Percentiles rank a stretch among this genome's conserved stretches.
These are phyloP conservation scores for Neurospora sp. DNA, from an alignment of 495 filamentous ascomycete species.

Conservation along the genomic window DNA sequence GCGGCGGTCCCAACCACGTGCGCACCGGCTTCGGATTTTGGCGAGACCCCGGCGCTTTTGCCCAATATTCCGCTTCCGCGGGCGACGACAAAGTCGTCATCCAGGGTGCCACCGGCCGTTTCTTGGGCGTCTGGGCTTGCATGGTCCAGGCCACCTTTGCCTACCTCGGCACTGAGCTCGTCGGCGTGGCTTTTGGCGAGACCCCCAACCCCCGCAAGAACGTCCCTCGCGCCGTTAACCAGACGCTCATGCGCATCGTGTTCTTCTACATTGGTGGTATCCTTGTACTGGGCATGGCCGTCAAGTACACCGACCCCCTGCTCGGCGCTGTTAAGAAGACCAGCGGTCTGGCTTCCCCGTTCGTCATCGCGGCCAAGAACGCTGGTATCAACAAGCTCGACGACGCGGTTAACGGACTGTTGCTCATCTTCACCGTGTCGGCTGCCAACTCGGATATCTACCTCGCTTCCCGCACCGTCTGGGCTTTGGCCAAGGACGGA, in stretches of 20 bases:
- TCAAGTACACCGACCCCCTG: slow-evolving; percentile 51
- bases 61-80: slow-evolving; percentile 33
- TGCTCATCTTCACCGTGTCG: slow-evolving; percentile 70
- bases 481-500: slow-evolving; percentile 64
- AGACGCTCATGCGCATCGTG: slow-evolving; percentile 64
- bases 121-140: slow-evolving; percentile 69
- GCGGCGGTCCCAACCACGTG: slow-evolving; percentile 63
- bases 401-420: slow-evolving; percentile 68
- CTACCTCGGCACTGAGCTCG: slow-evolving; percentile 76
- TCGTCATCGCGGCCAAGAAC: slow-evolving; percentile 51
- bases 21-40: slow-evolving; percentile 69
- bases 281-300: slow-evolving; percentile 61
- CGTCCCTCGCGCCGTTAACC: slow-evolving; percentile 59
- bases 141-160: slow-evolving; percentile 74
- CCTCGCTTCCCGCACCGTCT: slow-evolving; percentile 75
- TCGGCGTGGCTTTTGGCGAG: slow-evolving; percentile 72
- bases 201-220: slow-evolving; percentile 70
- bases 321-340: slow-evolving; percentile 40
- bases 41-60: slow-evolving; percentile 67
- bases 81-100: slow-evolving; percentile 3
- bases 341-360: slow-evolving; percentile 51
- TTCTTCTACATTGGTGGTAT: slow-evolving; percentile 65
- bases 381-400: slow-evolving; percentile 57
- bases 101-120: slow-evolving; percentile 43
- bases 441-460: slow-evolving; percentile 73